Conservation (phyloP, 2,329 filamentous ascomycete species). For the Trichoderma sp. region DNA sequence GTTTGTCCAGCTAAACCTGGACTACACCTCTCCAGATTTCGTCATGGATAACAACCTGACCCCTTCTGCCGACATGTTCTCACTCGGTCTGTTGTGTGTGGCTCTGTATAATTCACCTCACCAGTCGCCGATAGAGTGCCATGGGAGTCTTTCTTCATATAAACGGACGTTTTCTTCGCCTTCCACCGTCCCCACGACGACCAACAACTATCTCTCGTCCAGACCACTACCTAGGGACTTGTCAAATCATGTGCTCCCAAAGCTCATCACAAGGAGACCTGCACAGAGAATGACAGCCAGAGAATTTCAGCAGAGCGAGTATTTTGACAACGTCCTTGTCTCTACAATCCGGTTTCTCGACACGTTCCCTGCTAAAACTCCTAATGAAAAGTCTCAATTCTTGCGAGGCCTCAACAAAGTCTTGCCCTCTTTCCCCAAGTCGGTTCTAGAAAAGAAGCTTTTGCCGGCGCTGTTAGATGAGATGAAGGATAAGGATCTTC, state of each 20-base stretch:
- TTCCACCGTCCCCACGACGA: constrained; percentile 71
- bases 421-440: constrained; percentile 85
- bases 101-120: constrained; percentile 95
- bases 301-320: constrained; percentile 92
- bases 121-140: constrained; percentile 76
- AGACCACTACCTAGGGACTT: constrained; percentile 78
- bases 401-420: constrained; percentile 85
- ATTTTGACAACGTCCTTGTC: constrained; percentile 95
- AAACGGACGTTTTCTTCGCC: constrained; percentile 79
- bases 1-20: constrained; percentile 82
- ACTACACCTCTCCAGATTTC: constrained; percentile 94
- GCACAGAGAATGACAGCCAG: constrained; percentile 82
- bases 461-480: constrained; percentile 87
- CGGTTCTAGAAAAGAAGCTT: constrained; percentile 92
- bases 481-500: constrained; percentile 84
- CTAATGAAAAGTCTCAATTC: constrained; percentile 87
- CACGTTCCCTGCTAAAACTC: constrained; percentile 84
- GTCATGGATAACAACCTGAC: constrained; percentile 88
- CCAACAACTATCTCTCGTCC: constrained; percentile 82
- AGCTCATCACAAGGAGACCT: constrained; percentile 81
- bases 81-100: constrained; percentile 81
- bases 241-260: constrained; percentile 70
- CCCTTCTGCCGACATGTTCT: constrained; percentile 86
- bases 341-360: constrained; percentile 96
- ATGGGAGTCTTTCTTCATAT: constrained; percentile 78